Evolutionary conservation across 108 stramenopile genomes (phyloP), one percentile per base, ranked within the genome.

Genomic region (Nitzschia putrida): DNA sequence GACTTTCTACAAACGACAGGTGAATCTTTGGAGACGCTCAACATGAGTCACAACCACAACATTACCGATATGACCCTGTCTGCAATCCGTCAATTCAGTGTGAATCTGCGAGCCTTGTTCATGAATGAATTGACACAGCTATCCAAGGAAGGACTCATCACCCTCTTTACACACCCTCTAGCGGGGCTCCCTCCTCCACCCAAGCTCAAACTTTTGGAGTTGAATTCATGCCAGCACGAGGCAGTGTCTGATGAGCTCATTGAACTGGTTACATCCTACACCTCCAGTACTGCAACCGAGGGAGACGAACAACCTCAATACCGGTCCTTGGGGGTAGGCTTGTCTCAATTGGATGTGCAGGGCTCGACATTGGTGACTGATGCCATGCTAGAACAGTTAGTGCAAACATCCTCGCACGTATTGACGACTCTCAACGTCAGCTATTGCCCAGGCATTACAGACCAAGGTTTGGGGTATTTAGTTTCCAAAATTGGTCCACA

Each of bases 391-490:
- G 92, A 93, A 61, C 68, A 80, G 20, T 59, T 93, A 56, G 89
- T 83, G 9, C 76, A 80, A 25, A 78, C 76, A 10, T 83, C 83
- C 43, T 76, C 74, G 9, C 71, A 67, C 20, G 80, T 85, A 0
- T 57, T 93, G 44, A 69, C 80, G 61, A 83, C 86, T 44, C 60
- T 93, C 43, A 82, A 90, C 61, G 73, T 93, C 11, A 87, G 87
- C 54, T 93, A 86, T 37, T 90, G 89, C 51, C 63, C 89, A 0
- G 53, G 60, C 26, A 68, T 93, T 5, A 82, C 80, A 14, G 85
- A 89, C 65, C 76, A 88, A 55, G 92, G 92, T 22, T 66, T 93
- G 24, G 92, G 92, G 7, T 93, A 93, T 64, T 53, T 93, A 14
- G 89, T 90, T 8, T 78, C 77, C 11, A 82, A 85, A 59, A 45